Conservation (phyloP, 306 rosid species). For the Cercis canadensis region DNA sequence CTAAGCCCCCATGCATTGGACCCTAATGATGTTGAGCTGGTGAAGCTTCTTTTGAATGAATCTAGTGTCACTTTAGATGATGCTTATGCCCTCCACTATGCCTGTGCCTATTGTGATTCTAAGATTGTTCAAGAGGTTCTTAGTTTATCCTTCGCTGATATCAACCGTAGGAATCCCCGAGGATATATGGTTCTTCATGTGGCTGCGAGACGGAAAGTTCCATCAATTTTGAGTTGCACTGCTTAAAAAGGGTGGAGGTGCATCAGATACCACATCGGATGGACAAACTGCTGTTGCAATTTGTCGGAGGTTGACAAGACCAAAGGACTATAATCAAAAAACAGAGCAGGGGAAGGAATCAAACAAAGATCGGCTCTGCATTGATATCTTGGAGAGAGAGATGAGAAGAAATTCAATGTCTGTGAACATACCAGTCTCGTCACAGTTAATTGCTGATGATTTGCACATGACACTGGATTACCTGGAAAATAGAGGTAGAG, state of each 20-base stretch:
- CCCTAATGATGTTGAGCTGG: too few relatives aligned
- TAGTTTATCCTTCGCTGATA: slow-evolving; percentile 57
- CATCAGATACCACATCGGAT: slow-evolving; percentile 64
- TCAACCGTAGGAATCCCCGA: slow-evolving; percentile 56
- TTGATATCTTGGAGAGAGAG: slow-evolving; percentile 84
- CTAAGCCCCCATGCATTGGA: too few relatives aligned
- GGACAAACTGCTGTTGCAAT: slow-evolving; percentile 86
- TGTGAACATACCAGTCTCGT: too few relatives aligned
- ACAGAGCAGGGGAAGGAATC: slow-evolving; percentile 64
- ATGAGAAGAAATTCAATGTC: too few relatives aligned
- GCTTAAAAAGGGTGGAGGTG: slow-evolving; percentile 69
- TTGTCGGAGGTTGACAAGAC: slow-evolving; percentile 84
- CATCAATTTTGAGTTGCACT: slow-evolving; percentile 71
- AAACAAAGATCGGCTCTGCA: slow-evolving; percentile 84
- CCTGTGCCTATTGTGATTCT: too few relatives aligned
- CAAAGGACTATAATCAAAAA: slow-evolving; percentile 65
- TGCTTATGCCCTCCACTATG: too few relatives aligned
- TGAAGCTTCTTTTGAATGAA: too few relatives aligned
- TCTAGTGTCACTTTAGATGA: too few relatives aligned
- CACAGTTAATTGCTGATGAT: too few relatives aligned
- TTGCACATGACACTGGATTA: too few relatives aligned
- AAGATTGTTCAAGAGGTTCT: too few relatives aligned
- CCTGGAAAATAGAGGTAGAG: too few relatives aligned
- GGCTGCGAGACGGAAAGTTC: slow-evolving; percentile 94
- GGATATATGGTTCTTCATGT: slow-evolving; percentile 80